A percentile compares a stretch with the other conserved stretches of the same genome.
phyloP scores from a whole-genome alignment of 176 grass and related monocot genomes.

The Lolium perenne region DNA sequence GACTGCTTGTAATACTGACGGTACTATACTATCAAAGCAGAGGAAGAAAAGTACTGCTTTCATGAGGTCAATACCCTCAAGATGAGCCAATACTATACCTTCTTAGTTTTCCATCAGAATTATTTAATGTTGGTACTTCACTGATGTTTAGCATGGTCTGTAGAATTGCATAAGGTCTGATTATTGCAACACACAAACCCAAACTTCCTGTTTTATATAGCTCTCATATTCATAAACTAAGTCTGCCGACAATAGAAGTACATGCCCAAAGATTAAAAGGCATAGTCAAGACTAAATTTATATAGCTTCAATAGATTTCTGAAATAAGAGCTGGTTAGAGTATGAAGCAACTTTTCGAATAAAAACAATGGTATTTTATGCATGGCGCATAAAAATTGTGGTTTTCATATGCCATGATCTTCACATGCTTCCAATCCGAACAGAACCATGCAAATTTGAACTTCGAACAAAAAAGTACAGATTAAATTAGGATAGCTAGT shows the following conservation, averaged over 20 bases:
- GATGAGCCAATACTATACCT: too few species aligned
- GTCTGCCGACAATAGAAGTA: slow-evolving; percentile 21
- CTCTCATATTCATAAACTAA: background rate
- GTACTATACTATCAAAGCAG: too few species aligned
- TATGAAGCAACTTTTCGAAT: background rate
- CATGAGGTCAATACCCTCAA: too few species aligned
- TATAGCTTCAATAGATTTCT: background rate
- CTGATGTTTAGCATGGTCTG: background rate
- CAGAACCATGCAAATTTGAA: background rate
- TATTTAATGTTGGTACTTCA: slow-evolving; percentile 15
- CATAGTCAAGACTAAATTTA: background rate
- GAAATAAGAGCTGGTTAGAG: background rate
- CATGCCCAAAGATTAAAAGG: background rate
- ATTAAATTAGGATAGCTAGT: slow-evolving; percentile 19
- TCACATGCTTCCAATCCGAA: background rate
- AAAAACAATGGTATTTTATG: slow-evolving; percentile 1
- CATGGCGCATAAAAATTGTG: background rate
- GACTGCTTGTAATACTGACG: too few species aligned
- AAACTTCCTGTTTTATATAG: background rate
- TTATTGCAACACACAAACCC: background rate
- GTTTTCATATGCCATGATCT: background rate
- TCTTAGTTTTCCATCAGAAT: background rate
- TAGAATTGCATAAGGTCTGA: background rate
- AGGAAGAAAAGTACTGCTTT: too few species aligned
- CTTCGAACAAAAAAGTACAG: background rate